Evolutionary conservation across 768 basidiomycete genomes (phyloP).

Genomic region (Tulasnella sp.): DNA sequence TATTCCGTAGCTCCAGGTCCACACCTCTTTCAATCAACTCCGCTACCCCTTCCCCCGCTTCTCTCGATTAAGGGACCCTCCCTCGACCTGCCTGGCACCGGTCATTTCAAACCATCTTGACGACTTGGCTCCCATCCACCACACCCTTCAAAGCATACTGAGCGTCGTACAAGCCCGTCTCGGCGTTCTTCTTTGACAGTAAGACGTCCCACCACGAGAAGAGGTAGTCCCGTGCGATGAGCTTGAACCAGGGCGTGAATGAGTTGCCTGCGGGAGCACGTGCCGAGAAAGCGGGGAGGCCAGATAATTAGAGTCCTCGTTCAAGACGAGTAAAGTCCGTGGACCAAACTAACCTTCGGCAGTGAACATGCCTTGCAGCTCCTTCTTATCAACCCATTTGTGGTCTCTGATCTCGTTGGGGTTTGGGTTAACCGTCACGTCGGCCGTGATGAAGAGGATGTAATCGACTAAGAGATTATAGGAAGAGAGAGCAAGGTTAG

Average conservation of each 20-base stretch:
- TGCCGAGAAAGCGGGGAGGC: not conserved
- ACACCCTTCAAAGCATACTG: slow-evolving; percentile 55
- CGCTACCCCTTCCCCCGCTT: not conserved
- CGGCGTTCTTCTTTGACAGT: slow-evolving; percentile 50
- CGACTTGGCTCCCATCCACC: slow-evolving; percentile 67
- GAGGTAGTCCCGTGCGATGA: slow-evolving; percentile 93
- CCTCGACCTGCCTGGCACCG: too few relatives aligned
- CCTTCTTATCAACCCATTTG: slow-evolving; percentile 87
- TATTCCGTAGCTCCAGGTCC: too few relatives aligned
- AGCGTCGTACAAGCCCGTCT: slow-evolving; percentile 55
- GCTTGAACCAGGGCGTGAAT: slow-evolving; percentile 99
- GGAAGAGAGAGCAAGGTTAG: not conserved
- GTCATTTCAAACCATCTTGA: slow-evolving; percentile 50
- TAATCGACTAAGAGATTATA: slow-evolving; percentile 71
- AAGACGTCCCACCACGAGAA: slow-evolving; percentile 99
- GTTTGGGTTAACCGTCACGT: slow-evolving; percentile 80
- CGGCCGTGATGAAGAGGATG: slow-evolving; percentile 87
- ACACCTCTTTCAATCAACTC: too few relatives aligned
- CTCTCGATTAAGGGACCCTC: not conserved
- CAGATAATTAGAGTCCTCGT: not conserved
- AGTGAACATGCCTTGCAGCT: slow-evolving; percentile 87
- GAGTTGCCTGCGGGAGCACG: slow-evolving; percentile 54
- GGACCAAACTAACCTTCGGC: slow-evolving; percentile 52
- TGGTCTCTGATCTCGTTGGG: slow-evolving; percentile 85
- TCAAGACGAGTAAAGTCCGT: not conserved